Evolutionary conservation across 331 rosid genomes (phyloP).

Genomic region (Dryas integrifolia): DNA sequence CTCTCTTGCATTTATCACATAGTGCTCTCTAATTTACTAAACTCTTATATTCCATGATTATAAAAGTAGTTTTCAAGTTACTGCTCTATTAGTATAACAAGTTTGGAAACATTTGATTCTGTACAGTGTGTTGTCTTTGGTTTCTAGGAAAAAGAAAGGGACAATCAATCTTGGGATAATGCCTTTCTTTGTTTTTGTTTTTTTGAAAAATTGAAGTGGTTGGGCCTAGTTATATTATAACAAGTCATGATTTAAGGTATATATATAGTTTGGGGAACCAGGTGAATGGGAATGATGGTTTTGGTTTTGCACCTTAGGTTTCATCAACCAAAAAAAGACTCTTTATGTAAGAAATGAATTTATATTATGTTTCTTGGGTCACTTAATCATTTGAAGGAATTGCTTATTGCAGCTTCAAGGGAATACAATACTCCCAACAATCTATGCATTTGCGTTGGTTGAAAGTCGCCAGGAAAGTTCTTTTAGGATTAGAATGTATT

Average conservation of each 20-base stretch:
- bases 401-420: conserved; percentile 43
- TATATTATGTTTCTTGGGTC: conserved; percentile 10
- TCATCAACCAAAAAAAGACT: neutral
- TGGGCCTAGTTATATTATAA: neutral
- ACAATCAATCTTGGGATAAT: too few species aligned
- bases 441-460: conserved; percentile 86
- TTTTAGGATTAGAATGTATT: conserved; percentile 63
- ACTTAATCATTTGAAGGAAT: conserved; percentile 18
- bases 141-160: too few species aligned
- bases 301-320: neutral
- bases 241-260: neutral
- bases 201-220: neutral
- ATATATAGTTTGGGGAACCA: neutral
- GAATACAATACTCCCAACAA: conserved; percentile 51
- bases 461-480: conserved; percentile 51
- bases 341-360: neutral
- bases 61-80: neutral
- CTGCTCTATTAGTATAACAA: neutral
- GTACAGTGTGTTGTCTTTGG: too few species aligned
- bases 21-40: neutral
- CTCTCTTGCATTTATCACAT: conserved; percentile 16
- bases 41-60: neutral
- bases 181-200: neutral
- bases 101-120: too few species aligned
- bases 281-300: neutral